Conservation (phyloP, 352 stramenopile species). For the Globisporangium solare region DNA sequence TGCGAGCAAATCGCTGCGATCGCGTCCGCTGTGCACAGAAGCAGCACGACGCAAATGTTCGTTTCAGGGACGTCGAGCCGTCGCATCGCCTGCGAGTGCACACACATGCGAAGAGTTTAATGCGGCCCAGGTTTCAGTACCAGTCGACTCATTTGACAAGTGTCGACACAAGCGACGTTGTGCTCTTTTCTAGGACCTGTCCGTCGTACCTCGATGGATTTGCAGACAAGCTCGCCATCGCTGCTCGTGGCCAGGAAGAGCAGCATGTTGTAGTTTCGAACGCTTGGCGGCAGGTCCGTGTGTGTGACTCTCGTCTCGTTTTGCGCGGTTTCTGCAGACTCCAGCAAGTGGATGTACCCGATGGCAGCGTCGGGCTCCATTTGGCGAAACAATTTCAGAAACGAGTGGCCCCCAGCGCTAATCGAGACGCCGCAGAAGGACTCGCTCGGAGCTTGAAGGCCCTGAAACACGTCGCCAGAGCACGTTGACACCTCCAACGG, state of each 20-base stretch:
- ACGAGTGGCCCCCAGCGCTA: constrained; percentile 31
- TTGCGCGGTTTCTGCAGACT: neutral
- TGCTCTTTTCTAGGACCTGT: no score
- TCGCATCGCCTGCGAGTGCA: neutral
- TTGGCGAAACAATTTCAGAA: constrained; percentile 45
- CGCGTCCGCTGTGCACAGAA: constrained; percentile 25
- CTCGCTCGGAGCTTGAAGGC: constrained; percentile 16
- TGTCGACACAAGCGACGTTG: no score
- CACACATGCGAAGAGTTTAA: no score
- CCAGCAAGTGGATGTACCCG: constrained; percentile 29
- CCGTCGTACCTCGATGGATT: constrained; percentile 26
- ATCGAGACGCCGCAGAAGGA: constrained; percentile 38
- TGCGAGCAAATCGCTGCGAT: constrained; percentile 24
- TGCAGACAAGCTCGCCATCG: constrained; percentile 21
- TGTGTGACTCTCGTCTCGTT: constrained; percentile 21
- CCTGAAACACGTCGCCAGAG: constrained; percentile 26
- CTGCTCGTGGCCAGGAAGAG: constrained; percentile 32
- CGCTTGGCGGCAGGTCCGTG: constrained; percentile 29
- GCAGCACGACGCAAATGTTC: constrained; percentile 37
- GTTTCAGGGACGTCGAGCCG: constrained; percentile 18
- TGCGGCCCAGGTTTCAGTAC: no score
- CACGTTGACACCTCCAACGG: constrained; percentile 29
- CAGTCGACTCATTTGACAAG: no score
- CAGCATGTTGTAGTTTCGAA: constrained; percentile 28
- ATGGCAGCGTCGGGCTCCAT: constrained; percentile 35